phyloP scores from a whole-genome alignment of 768 basidiomycete genomes.

The Neoboletus brunneissimus region DNA sequence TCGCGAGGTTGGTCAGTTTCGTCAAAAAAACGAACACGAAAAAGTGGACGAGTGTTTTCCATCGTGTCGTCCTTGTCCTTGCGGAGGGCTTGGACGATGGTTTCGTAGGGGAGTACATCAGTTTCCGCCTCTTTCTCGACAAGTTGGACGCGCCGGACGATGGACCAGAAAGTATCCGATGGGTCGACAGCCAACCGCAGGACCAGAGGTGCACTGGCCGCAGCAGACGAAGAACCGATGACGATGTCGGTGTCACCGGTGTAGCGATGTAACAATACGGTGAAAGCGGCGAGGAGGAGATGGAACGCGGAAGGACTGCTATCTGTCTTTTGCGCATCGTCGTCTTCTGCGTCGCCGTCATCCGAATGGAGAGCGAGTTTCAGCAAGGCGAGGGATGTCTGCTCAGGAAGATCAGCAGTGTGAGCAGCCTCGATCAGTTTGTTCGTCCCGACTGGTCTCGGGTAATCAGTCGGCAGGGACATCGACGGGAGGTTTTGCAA shows the following conservation, averaged over 20 bases:
- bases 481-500: conserved; percentile 85
- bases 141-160: conserved; percentile 82
- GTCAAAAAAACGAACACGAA: conserved; percentile 96
- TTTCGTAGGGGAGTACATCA: conserved; percentile 80
- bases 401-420: conserved; percentile 64
- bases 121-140: conserved; percentile 79
- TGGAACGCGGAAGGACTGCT: conserved; percentile 82
- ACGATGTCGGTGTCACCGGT: conserved; percentile 94
- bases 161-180: conserved; percentile 82
- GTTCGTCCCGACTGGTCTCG: conserved; percentile 68
- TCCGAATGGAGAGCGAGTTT: conserved; percentile 78
- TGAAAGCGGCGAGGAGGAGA: conserved; percentile 88
- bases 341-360: conserved; percentile 46
- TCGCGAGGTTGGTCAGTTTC: conserved; percentile 75
- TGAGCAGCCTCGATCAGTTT: conserved; percentile 86
- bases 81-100: conserved; percentile 64
- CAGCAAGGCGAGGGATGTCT: conserved; percentile 73
- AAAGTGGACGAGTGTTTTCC: conserved; percentile 58
- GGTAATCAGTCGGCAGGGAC: conserved; percentile 94
- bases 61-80: conserved; percentile 60
- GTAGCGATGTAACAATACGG: conserved; percentile 87
- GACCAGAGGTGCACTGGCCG: conserved; percentile 74
- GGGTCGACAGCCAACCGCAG: conserved; percentile 82
- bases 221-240: conserved; percentile 82
- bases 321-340: conserved; percentile 38